Base-by-base conservation (phyloP, 2,329 filamentous ascomycete species). In the Penicillium sp. region DNA sequence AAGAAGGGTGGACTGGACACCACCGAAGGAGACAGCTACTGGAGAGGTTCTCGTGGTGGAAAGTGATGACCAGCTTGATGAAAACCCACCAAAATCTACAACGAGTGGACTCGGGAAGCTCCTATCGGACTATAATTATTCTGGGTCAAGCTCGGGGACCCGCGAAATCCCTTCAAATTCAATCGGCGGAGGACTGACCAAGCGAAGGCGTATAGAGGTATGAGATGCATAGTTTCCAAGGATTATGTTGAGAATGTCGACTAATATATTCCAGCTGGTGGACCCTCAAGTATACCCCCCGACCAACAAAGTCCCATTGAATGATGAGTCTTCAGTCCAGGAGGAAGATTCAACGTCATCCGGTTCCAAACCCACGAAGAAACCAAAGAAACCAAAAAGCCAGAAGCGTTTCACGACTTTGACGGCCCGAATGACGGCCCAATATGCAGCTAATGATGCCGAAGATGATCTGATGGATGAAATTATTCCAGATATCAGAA, bases 351-450 rank as follows among this genome's bases (percentile, higher is more conserved):
- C 57, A 18, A 51, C 56, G 45, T 51, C 50, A 3, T 52, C 55
- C 27, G 27, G 28, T 28, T 27, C 51, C 8, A 53, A 55, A 18
- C 4, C 50, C 7, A 58, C 56, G 35, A 63, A 62, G 43, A 65
- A 65, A 35, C 35, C 56, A 20, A 87, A 83, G 58, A 65, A 65
- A 35, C 35, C 56, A 20, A 87, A 83, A 58, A 74, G 76, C 5
- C 73, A 79, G 3, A 90, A 88, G 71, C 92, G 87, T 68, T 73
- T 85, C 0, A 84, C 83, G 36, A 95, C 90, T 0, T 86, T 95
- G 50, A 95, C 90, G 0, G 88, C 84, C 36, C 74, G 89, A 44
- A 88, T 89, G 10, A 92, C 86, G 1, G 86, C 88, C 11, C 83
- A 84, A 4, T 94, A 92, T 64, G 68, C 74, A 22, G 65, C 73